phyloP scores from a whole-genome alignment of 1,139 yeast species.

The Ogataea hybrid region DNA sequence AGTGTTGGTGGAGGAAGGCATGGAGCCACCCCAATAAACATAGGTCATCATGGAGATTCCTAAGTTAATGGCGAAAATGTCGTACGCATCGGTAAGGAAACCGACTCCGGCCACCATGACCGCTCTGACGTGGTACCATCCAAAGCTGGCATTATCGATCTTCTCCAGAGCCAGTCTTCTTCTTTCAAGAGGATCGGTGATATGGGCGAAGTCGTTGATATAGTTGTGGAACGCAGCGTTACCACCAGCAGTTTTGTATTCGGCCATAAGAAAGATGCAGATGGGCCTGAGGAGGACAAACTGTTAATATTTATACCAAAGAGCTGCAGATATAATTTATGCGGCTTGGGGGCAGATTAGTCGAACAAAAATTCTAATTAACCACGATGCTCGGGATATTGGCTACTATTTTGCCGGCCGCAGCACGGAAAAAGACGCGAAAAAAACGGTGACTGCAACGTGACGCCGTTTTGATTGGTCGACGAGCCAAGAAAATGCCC shows the following conservation, averaged over 20 bases:
- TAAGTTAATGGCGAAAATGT: conserved; percentile 84
- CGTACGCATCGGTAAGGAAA: conserved; percentile 89
- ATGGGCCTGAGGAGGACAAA: background rate
- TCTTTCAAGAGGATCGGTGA: conserved; percentile 85
- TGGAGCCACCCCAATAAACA: conserved; percentile 67
- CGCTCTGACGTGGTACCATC: too few relatives aligned
- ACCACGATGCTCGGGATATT: conserved; percentile 3
- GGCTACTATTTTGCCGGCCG: background rate
- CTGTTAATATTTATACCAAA: conserved; percentile 3
- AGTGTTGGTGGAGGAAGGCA: conserved; percentile 69
- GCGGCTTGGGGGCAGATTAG: conserved; percentile 4
- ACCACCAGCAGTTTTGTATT: conserved; percentile 61
- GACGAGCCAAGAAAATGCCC: background rate
- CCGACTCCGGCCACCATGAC: conserved; percentile 97
- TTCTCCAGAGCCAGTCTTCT: conserved; percentile 86
- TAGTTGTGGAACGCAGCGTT: conserved; percentile 89
- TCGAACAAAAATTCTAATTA: background rate
- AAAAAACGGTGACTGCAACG: background rate
- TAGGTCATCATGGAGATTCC: conserved; percentile 72
- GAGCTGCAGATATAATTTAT: conserved; percentile 1
- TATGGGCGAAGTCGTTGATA: conserved; percentile 77
- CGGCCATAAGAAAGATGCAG: conserved; percentile 5
- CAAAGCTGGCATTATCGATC: too few relatives aligned
- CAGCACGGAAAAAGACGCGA: background rate
- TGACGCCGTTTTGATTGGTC: background rate